Percentiles rank a stretch among this genome's conserved stretches.
Evolutionary conservation across 2,329 filamentous ascomycete genomes (phyloP).

Genomic region (Colletotrichum cereale): DNA sequence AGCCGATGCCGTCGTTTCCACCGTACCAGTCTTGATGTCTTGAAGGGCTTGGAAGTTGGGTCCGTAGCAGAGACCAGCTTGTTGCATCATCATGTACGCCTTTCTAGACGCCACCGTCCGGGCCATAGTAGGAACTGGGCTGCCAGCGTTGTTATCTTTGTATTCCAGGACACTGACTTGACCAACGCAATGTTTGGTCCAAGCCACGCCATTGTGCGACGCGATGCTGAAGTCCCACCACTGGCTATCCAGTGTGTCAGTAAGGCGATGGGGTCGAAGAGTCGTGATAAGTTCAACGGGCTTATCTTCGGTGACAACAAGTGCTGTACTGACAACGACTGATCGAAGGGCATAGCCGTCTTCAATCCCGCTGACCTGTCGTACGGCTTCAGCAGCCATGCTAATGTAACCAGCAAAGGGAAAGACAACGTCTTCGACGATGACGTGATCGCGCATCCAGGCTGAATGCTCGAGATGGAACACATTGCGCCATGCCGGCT

Average conservation of each 20-base stretch:
- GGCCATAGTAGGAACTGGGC: not conserved
- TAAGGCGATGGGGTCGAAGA: constrained; percentile 45
- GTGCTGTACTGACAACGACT: constrained; percentile 46
- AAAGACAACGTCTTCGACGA: constrained; percentile 57
- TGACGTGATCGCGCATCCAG: constrained; percentile 59
- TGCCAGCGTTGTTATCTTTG: no score
- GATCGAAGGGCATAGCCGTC: constrained; percentile 47
- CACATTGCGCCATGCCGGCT: constrained; percentile 44
- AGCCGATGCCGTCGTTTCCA: not conserved
- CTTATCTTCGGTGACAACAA: constrained; percentile 47
- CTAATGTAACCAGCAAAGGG: constrained; percentile 54
- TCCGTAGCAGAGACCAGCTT: not conserved
- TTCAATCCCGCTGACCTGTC: constrained; percentile 38
- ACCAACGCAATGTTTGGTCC: constrained; percentile 48
- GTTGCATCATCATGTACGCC: not conserved
- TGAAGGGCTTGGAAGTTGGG: not conserved
- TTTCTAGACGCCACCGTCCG: not conserved
- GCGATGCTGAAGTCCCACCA: constrained; percentile 51
- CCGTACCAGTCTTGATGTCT: not conserved
- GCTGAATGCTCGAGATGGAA: constrained; percentile 45
- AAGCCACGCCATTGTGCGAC: constrained; percentile 45
- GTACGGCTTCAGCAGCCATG: constrained; percentile 46
- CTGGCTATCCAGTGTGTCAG: constrained; percentile 44
- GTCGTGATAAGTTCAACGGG: constrained; percentile 49
- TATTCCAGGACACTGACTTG: constrained; percentile 37